Base-by-base conservation (phyloP, 331 rosid species). In the Cydonia oblonga region DNA sequence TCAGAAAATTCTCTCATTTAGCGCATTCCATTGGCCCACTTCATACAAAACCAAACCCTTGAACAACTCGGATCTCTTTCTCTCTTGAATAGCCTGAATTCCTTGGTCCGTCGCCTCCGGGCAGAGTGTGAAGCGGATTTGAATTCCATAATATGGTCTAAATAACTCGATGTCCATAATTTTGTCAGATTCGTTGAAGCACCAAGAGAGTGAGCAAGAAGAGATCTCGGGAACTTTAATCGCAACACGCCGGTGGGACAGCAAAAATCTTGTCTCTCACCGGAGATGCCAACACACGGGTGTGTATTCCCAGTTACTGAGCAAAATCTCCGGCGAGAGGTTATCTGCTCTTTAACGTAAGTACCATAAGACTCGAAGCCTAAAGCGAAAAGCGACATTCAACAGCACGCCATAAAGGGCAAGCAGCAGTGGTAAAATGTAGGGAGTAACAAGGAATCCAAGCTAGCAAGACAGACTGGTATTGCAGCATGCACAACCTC, bases 181-280 rank as follows among this genome's bases (percentile, higher is more conserved):
- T 14, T 22, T 33, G 38, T 25, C 51, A 22, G 4, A 25, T 16
- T 14, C 19, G 4, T 23, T 2, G 51, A 53, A 14, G 64, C 23
- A 13, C 61, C 35, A 2, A 3, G 1, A 46, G n/a, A 49, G 4
- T 1, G 20, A 16, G 54, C 20, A 49, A 6, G 42, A 9, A 8
- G 10, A 16, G 10, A 16, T 16, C n/a, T 16, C 6, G n/a, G 53
- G 2, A 46, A 16, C n/a, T 46, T 46, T 46, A 46, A 16, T 1
- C 0, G 2, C n/a, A 1, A 46, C 0, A 15, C 53, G 3, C 53
- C 53, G 8, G n/a, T 46, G n/a, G 0, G 53, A 46, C 0, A 2
- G n/a, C 53, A 5, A 46, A 46, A 46, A 46, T 6, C 9, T 1
- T 30, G 35, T 32, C 9, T 32, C 35, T 32, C 35, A 32, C 38